A percentile compares a stretch with the other conserved stretches of the same genome.
Conservation (phyloP, 176 grass and related monocot species). For the Puccinellia tenuiflora region DNA sequence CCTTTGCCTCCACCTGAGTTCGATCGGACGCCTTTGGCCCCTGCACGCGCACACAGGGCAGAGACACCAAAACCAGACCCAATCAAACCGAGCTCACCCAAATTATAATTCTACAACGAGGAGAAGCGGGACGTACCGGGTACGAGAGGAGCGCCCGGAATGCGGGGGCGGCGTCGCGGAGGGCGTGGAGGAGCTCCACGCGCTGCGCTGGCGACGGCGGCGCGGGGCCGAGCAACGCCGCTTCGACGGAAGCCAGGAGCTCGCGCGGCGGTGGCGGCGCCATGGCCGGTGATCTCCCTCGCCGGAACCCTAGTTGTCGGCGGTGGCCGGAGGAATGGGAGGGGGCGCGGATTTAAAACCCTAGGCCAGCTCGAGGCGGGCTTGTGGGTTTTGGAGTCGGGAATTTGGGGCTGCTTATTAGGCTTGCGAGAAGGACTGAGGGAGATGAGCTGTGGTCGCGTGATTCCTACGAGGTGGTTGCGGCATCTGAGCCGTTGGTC, state of each 20-base stretch:
- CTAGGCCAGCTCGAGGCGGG: slow-evolving; percentile 22
- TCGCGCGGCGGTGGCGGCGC: slow-evolving; percentile 49
- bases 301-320: slow-evolving; percentile 28
- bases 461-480: not conserved
- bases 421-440: not conserved
- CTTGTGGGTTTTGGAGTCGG: slow-evolving; percentile 29
- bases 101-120: not conserved
- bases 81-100: not conserved
- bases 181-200: slow-evolving; percentile 78
- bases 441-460: not conserved
- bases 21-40: slow-evolving; percentile 78
- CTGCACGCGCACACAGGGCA: slow-evolving; percentile 34
- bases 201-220: slow-evolving; percentile 72
- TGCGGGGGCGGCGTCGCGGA: slow-evolving; percentile 58
- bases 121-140: slow-evolving; percentile 31
- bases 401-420: not conserved
- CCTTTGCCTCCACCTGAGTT: slow-evolving; percentile 68
- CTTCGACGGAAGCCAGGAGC: slow-evolving; percentile 66
- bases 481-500: slow-evolving; percentile 16
- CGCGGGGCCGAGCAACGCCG: slow-evolving; percentile 58
- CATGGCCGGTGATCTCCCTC: slow-evolving; percentile 22
- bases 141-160: slow-evolving; percentile 71
- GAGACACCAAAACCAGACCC: slow-evolving; percentile 12
- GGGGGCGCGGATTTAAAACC: slow-evolving; percentile 31
- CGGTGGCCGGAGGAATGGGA: slow-evolving; percentile 28